phyloP scores from a whole-genome alignment of 495 filamentous ascomycete species.

The Aspergillus leporis region DNA sequence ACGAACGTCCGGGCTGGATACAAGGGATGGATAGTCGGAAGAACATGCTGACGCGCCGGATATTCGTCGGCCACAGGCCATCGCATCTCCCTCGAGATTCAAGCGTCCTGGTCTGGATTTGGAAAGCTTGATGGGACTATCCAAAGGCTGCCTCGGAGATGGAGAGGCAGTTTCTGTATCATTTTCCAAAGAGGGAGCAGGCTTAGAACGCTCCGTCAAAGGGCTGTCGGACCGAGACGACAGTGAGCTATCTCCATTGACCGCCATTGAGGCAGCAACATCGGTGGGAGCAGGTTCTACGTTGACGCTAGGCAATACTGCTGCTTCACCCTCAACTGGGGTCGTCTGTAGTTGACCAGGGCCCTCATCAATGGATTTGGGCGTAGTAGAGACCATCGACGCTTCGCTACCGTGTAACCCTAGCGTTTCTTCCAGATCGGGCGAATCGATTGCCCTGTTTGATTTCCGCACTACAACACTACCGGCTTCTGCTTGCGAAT shows the following conservation, averaged over 20 bases:
- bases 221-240: neutral
- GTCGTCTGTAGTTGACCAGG: neutral
- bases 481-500: slow-evolving; percentile 5
- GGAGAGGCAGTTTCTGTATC: slow-evolving; percentile 2
- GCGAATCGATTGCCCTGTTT: neutral
- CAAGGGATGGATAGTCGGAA: slow-evolving; percentile 38
- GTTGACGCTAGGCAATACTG: neutral
- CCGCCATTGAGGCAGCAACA: neutral
- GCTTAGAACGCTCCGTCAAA: neutral
- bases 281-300: neutral
- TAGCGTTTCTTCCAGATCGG: neutral
- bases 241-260: neutral
- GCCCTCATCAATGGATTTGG: neutral
- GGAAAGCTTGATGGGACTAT: slow-evolving; percentile 45
- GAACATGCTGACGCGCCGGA: slow-evolving; percentile 40
- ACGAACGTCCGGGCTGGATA: slow-evolving; percentile 35
- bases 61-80: slow-evolving; percentile 26
- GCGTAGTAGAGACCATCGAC: neutral
- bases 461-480: slow-evolving; percentile 8
- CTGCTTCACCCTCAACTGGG: neutral
- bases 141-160: slow-evolving; percentile 31
- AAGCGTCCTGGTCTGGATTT: slow-evolving; percentile 29
- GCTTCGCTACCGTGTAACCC: neutral
- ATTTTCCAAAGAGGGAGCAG: neutral
- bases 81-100: slow-evolving; percentile 25